Evolutionary conservation across 768 basidiomycete species (phyloP), one percentile per base, ranked within the genome.

Genomic region (Sarcodon aspratus): DNA sequence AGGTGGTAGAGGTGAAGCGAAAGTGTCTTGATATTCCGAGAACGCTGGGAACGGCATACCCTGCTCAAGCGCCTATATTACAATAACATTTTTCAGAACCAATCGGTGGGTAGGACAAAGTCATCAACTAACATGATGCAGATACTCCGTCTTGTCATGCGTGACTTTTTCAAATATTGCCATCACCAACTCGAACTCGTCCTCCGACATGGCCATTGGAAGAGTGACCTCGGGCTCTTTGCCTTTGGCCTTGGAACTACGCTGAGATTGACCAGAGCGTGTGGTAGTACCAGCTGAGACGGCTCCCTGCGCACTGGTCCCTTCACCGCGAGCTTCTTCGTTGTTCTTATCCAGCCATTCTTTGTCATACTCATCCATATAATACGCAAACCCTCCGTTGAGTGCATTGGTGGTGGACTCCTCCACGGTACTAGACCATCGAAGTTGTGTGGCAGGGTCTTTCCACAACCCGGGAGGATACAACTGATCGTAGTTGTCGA

Each of bases 111-210:
- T 21, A 17, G 0, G 18, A 42, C 21, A 49, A 38, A 35, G 38
- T 17, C 48, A 34, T 46, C 40, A 10, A 78, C 89, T 46, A 62
- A 93, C 94, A 58, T 88, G 81, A 62, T 96, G 92, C 6, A 98
- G 73, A 63, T 82, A 91, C 53, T 92, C 91, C 0, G 85, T 83
- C 61, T 83, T 86, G 58, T 92, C 87, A 54, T 94, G 88, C 0
- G 93, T 90, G 40, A 84, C 74, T 59, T 85, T 86, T 70, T 99
- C 96, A 57, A 95, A 83, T 44, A 98, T 63, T 17, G 90, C 90
- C 92, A 97, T 95, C 50, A 95, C 80, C 53, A 93, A 73, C 63
- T 99, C 96, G 53, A 98, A 95, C 57, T 92, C 85, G 56, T 96
- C 91, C 59, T 96, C 94, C 3, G 79, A 72, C 50, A 98, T 84